Base-by-base conservation (phyloP, 1,284 basidiomycete genomes). In the Trichosporon sp. region DNA sequence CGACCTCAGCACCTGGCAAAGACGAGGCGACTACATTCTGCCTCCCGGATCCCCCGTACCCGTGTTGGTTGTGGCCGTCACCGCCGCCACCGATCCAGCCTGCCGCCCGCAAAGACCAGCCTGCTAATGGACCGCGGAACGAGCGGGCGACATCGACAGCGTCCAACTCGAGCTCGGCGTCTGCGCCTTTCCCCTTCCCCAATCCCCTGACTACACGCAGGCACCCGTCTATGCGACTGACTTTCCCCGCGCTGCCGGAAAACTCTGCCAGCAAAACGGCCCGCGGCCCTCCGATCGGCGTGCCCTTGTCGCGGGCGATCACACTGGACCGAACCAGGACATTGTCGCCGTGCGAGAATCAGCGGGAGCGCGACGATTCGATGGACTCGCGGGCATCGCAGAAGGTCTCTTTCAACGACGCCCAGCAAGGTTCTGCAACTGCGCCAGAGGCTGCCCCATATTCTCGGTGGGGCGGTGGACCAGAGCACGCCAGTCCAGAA, bases 201-300 rank as follows among this genome's bases (percentile, higher is more conserved):
- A 74, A 79, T 61, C 77, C 77, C 0, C 62, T 77, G 16, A 61
- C 64, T 1, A 66, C 68, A 0, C 63, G 77, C 11, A 65, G 68
- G 58, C 77, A 79, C 56, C 77, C 77, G 5, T 77, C 71, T 9
- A 79, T 79, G 77, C 69, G 70, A 23, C 62, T 79, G 16, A 68
- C 64, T 13, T 78, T 74, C 65, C 71, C 76, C 9, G 11, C 68
- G 5, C 19, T 56, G 2, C 46, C 65, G 52, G 33, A 14, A 59
- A 54, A 54, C 49, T 54, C 49, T 1, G 19, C 49, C 3, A n/a
- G 16, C 49, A 54, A 54, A 29, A 29, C 49, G 27, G 31, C 27
- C 19, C 49, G 49, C 49, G 49, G 49, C 1, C 49, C 49, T 25
- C 25, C 49, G 49, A 54, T 54, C 14, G 49, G 49, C 49, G 49